Evolutionary conservation across 805 yeast genomes (phyloP).

Genomic region (Yamadazyma nakazawae): DNA sequence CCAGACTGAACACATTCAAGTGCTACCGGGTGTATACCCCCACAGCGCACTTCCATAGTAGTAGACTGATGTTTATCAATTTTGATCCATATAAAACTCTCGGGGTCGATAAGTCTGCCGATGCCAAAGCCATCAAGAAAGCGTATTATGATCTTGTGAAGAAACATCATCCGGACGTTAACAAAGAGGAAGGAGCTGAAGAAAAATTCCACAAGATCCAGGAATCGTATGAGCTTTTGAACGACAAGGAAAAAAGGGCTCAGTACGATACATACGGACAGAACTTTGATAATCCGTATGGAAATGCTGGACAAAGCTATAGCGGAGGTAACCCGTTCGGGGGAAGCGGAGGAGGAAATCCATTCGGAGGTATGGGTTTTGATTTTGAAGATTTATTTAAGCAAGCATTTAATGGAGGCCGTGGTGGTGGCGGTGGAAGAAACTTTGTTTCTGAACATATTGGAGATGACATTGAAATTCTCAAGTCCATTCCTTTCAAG

Average conservation of each 20-base stretch:
- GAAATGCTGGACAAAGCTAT: conserved; percentile 45
- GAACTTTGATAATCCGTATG: conserved; percentile 66
- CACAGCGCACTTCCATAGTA: conserved; percentile 2
- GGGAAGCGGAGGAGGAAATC: conserved; percentile 41
- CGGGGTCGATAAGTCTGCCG: conserved; percentile 72
- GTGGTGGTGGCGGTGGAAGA: conserved; percentile 32
- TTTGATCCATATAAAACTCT: conserved; percentile 81
- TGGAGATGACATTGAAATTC: conserved; percentile 85
- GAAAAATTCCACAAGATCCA: conserved; percentile 88
- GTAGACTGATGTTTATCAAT: conserved; percentile 18
- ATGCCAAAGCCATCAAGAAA: conserved; percentile 84
- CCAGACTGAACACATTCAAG: conserved; percentile 4
- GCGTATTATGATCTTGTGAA: conserved; percentile 93
- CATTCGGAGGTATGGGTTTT: conserved; percentile 53
- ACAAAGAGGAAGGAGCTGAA: conserved; percentile 86
- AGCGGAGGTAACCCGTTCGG: conserved; percentile 36
- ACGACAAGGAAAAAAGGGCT: conserved; percentile 77
- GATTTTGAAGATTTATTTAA: conserved; percentile 44
- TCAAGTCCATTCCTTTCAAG: conserved; percentile 71
- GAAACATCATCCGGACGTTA: conserved; percentile 93
- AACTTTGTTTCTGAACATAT: conserved; percentile 70
- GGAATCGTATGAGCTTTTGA: conserved; percentile 88
- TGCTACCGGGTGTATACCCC: not conserved
- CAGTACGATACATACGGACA: conserved; percentile 93
- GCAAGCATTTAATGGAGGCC: conserved; percentile 47